Conservation (phyloP, 1,284 basidiomycete species). For the Pyrrhoderma lamaoense region DNA sequence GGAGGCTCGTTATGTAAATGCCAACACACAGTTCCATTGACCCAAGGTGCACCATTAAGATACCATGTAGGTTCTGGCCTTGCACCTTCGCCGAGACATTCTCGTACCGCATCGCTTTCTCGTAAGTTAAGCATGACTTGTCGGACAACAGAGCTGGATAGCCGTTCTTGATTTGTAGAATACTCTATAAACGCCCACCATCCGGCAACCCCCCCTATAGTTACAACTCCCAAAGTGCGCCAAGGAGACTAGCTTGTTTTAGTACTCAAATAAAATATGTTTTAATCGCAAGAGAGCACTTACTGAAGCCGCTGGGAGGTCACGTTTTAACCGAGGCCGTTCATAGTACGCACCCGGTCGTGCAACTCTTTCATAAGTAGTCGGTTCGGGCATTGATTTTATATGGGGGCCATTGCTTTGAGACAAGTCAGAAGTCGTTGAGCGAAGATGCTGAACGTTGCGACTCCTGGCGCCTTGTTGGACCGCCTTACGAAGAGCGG, state of each 20-base stretch:
- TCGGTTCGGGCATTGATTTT: conserved; percentile 10
- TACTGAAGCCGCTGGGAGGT: conserved; percentile 14
- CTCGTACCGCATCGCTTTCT: conserved; percentile 38
- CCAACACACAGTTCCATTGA: conserved; percentile 54
- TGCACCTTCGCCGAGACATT: conserved; percentile 59
- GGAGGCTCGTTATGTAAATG: neutral
- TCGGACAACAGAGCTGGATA: conserved; percentile 67
- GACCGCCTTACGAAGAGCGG: conserved; percentile 15
- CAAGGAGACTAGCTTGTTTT: conserved; percentile 38
- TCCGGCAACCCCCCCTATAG: conserved; percentile 45
- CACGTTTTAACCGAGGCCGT: conserved; percentile 14
- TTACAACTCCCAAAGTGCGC: conserved; percentile 49
- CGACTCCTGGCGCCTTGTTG: conserved; percentile 8
- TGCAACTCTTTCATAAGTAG: conserved; percentile 8
- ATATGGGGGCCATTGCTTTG: neutral
- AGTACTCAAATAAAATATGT: neutral
- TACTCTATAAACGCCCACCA: conserved; percentile 65
- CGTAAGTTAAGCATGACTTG: conserved; percentile 55
- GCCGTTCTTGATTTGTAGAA: conserved; percentile 68
- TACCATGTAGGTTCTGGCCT: conserved; percentile 68
- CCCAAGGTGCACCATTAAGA: conserved; percentile 68
- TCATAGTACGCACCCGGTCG: conserved; percentile 17
- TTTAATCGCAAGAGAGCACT: neutral
- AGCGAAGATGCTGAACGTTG: neutral
- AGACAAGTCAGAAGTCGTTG: conserved; percentile 7